phyloP scores from a whole-genome alignment of 1,139 yeast species.

The Taphrina betulina region DNA sequence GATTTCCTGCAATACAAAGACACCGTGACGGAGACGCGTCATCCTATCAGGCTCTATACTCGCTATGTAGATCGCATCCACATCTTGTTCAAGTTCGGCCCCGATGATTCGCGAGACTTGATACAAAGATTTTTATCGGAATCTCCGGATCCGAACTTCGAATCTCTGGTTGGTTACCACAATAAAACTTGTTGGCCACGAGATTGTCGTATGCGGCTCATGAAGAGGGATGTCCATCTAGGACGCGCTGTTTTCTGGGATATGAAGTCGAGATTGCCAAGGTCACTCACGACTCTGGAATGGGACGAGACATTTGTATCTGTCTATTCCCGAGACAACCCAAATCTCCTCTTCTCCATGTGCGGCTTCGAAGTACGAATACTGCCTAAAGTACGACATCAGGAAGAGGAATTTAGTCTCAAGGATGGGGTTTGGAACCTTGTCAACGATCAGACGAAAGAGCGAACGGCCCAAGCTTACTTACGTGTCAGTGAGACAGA shows the following conservation, averaged over 20 bases:
- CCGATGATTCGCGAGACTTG: constrained; percentile 71
- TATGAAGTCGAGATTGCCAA: constrained; percentile 72
- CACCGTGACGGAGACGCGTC: constrained; percentile 56
- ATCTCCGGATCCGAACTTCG: constrained; percentile 89
- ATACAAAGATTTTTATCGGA: constrained; percentile 74
- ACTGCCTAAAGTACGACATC: constrained; percentile 66
- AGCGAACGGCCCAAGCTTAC: constrained; percentile 85
- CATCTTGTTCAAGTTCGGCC: constrained; percentile 71
- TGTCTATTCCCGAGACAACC: constrained; percentile 86
- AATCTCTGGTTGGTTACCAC: constrained; percentile 80
- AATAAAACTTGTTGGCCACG: constrained; percentile 94
- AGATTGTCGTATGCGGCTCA: constrained; percentile 83
- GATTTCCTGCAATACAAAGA: constrained; percentile 71
- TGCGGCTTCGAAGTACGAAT: constrained; percentile 94
- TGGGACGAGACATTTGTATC: constrained; percentile 86
- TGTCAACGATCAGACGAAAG: constrained; percentile 67
- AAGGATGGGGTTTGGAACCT: constrained; percentile 93
- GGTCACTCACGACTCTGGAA: constrained; percentile 64
- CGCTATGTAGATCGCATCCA: constrained; percentile 82
- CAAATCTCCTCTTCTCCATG: constrained; percentile 83
- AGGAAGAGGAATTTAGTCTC: constrained; percentile 45
- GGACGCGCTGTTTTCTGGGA: constrained; percentile 96
- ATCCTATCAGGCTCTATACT: constrained; percentile 77
- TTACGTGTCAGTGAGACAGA: constrained; percentile 80
- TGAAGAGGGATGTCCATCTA: constrained; percentile 86